A percentile compares a stretch with the other conserved stretches of the same genome.
Conservation (phyloP, 805 yeast genomes). For the Lipomyces mesembrius region DNA sequence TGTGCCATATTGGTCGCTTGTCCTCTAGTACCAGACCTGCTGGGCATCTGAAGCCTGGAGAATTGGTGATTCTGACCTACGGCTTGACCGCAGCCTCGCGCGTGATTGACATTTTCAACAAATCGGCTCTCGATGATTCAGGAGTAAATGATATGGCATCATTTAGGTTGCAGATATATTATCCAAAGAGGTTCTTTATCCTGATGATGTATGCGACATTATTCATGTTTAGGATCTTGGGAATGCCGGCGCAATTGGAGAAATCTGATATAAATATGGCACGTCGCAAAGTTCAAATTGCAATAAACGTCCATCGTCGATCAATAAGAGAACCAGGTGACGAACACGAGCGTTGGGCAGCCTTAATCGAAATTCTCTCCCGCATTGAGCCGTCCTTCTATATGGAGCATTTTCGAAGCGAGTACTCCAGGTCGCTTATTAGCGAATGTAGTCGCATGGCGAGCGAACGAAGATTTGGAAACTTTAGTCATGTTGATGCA, state of each 20-base stretch:
- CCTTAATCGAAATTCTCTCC: constrained; percentile 3
- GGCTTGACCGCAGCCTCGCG: constrained; percentile 3
- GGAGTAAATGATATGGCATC: neutral
- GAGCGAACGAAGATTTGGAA: neutral
- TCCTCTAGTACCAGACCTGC: neutral
- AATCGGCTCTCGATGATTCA: neutral
- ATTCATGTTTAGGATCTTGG: constrained; percentile 1
- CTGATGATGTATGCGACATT: neutral
- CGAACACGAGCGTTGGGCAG: constrained; percentile 4
- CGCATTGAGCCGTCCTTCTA: constrained; percentile 10
- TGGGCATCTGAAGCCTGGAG: constrained; percentile 1
- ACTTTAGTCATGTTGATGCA: neutral
- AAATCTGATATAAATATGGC: constrained; percentile 3
- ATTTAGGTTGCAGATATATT: constrained; percentile 2
- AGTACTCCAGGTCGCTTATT: neutral
- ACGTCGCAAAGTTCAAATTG: constrained; percentile 1
- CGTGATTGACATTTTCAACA: constrained; percentile 5
- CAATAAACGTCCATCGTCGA: constrained; percentile 8
- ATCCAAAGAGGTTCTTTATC: neutral
- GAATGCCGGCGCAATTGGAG: constrained; percentile 4
- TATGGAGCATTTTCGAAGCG: constrained; percentile 6
- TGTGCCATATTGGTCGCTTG: constrained; percentile 5
- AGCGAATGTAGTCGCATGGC: neutral
- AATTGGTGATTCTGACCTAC: constrained; percentile 4
- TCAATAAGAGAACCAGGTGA: constrained; percentile 4